These are phyloP conservation scores for Vanrija sp. DNA, from an alignment of 1,284 basidiomycete genomes.

Conservation along the genomic window DNA sequence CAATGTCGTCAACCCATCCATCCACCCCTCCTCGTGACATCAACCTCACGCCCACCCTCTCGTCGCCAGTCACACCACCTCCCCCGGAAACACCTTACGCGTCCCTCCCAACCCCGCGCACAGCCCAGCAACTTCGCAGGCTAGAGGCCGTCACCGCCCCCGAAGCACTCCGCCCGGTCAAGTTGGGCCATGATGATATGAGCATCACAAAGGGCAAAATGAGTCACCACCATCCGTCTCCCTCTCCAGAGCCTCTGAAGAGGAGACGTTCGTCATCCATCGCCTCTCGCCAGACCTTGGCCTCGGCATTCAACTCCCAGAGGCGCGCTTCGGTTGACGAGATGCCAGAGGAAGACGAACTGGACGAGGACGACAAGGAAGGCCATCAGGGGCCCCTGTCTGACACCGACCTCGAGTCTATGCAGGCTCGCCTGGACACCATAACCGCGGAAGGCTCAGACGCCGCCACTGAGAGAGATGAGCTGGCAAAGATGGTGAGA, in stretches of 20 bases:
- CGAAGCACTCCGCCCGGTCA: not conserved
- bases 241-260: too few species aligned
- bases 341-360: not conserved
- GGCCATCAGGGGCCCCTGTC: conserved; percentile 3
- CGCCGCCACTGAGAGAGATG: conserved; percentile 13
- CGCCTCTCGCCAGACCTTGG: too few species aligned
- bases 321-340: too few species aligned
- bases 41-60: conserved; percentile 18
- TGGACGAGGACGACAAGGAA: conserved; percentile 8
- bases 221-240: too few species aligned
- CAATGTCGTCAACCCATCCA: not conserved
- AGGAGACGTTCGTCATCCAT: too few species aligned
- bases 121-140: not conserved
- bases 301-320: too few species aligned
- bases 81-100: conserved; percentile 23
- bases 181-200: conserved; percentile 7
- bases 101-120: conserved; percentile 21
- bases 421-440: conserved; percentile 13
- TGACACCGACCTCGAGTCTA: conserved; percentile 14
- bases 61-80: conserved; percentile 25
- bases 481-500: conserved; percentile 32
- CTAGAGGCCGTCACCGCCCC: too few species aligned
- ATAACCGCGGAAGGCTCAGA: not conserved
- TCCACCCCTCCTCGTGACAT: conserved; percentile 19
- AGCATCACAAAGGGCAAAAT: not conserved